Percentiles rank a stretch among this genome's conserved stretches.
These are phyloP conservation scores for Penicillium lagena DNA, from an alignment of 495 filamentous ascomycete species.

Conservation along the genomic window DNA sequence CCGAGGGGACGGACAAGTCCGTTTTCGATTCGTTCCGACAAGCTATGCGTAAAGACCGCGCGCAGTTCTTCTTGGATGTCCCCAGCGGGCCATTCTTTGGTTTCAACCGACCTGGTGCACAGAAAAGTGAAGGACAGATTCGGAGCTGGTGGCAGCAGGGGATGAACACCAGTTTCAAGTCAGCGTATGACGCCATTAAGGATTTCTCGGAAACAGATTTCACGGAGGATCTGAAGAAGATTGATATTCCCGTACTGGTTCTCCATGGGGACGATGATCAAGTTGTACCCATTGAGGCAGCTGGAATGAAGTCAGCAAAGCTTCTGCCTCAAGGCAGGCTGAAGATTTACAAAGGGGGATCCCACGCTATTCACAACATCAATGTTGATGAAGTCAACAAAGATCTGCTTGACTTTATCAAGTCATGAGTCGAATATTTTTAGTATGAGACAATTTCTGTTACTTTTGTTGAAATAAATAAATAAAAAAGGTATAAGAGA, in stretches of 20 bases:
- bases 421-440: background rate
- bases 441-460: no score
- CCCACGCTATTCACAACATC: constrained; percentile 33
- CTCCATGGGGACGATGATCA: constrained; percentile 37
- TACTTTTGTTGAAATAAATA: no score
- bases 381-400: constrained; percentile 28
- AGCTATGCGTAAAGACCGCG: constrained; percentile 28
- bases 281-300: constrained; percentile 26
- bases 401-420: constrained; percentile 26
- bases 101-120: constrained; percentile 29
- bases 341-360: constrained; percentile 29
- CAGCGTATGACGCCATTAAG: constrained; percentile 29
- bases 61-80: constrained; percentile 35
- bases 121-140: constrained; percentile 28
- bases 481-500: no score
- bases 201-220: constrained; percentile 35
- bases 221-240: constrained; percentile 33
- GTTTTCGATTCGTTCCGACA: constrained; percentile 32
- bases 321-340: constrained; percentile 29
- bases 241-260: constrained; percentile 28
- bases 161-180: constrained; percentile 32
- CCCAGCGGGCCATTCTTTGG: constrained; percentile 36
- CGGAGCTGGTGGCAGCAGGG: constrained; percentile 35
- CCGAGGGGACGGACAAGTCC: constrained; percentile 22
- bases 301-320: constrained; percentile 22